Evolutionary conservation across 1,284 basidiomycete species (phyloP).

Genomic region (Cutaneotrichosporon sp.): DNA sequence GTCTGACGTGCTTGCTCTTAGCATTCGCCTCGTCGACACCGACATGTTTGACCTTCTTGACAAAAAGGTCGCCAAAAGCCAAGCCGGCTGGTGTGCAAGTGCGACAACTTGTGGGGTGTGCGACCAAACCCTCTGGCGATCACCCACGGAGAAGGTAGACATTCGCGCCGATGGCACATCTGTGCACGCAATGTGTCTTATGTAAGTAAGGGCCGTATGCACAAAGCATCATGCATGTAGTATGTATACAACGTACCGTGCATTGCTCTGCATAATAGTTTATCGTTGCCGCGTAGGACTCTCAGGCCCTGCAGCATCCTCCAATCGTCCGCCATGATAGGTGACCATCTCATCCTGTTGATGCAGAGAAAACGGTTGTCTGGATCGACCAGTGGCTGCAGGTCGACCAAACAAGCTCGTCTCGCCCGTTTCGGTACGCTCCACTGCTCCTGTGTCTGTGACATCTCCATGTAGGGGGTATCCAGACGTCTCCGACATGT

Average conservation of each 20-base stretch:
- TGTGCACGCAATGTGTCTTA: neutral
- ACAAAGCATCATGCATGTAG: neutral
- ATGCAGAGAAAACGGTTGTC: conserved; percentile 28
- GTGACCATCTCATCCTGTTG: conserved; percentile 48
- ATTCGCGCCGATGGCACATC: conserved; percentile 6
- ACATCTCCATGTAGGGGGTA: neutral
- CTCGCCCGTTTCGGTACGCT: conserved; percentile 5
- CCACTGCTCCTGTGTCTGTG: neutral
- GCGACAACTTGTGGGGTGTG: neutral
- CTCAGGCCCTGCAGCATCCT: conserved; percentile 29
- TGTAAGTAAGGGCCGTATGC: too few species aligned
- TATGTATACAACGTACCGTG: too few species aligned
- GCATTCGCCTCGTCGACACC: conserved; percentile 72
- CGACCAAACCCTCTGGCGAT: conserved; percentile 3
- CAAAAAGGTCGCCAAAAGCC: conserved; percentile 37
- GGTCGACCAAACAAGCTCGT: conserved; percentile 1
- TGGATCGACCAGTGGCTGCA: neutral
- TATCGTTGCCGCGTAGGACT: conserved; percentile 5
- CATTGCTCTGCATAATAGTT: neutral
- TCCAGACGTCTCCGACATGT: conserved; percentile 6
- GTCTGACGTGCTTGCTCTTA: conserved; percentile 82
- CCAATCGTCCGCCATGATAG: conserved; percentile 41
- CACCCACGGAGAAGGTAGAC: neutral
- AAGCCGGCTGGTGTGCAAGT: conserved; percentile 44
- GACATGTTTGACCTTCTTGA: conserved; percentile 75